Conservation (phyloP, 2,329 filamentous ascomycete species). For the Sclerotinia spermophila region DNA sequence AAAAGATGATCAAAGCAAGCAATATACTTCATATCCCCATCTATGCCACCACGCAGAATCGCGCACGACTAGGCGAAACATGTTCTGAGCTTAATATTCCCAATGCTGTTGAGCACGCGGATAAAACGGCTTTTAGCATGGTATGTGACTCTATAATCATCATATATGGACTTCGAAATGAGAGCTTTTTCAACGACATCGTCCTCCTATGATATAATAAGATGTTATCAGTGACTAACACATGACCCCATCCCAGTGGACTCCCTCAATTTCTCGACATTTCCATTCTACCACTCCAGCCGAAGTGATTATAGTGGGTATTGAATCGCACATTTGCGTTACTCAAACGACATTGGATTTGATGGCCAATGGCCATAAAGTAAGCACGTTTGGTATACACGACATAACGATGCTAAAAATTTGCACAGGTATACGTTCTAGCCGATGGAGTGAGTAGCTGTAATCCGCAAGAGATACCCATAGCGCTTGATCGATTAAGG, state of each 20-base stretch:
- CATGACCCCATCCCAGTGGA: conserved; percentile 40
- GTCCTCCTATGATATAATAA: background rate
- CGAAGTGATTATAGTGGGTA: conserved; percentile 77
- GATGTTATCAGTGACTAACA: background rate
- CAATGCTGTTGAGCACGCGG: conserved; percentile 55
- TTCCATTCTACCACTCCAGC: conserved; percentile 40
- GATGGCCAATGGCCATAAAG: conserved; percentile 67
- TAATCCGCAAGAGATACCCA: conserved; percentile 73
- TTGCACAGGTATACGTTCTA: conserved; percentile 58
- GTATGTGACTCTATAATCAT: background rate
- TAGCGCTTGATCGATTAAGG: conserved; percentile 74
- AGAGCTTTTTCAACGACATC: background rate
- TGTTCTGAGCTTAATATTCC: conserved; percentile 64
- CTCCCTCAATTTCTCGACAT: conserved; percentile 58
- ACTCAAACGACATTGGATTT: conserved; percentile 88
- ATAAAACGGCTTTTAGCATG: conserved; percentile 94
- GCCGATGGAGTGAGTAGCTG: conserved; percentile 88
- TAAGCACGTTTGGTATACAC: conserved; percentile 38
- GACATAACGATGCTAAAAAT: background rate
- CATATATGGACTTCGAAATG: background rate
- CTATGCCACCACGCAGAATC: conserved; percentile 82
- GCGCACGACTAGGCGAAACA: conserved; percentile 72
- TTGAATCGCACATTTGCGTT: conserved; percentile 92
- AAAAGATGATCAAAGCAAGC: conserved; percentile 65
- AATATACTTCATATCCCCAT: conserved; percentile 70